A percentile compares a stretch with the other conserved stretches of the same genome.
Evolutionary conservation across 345 rosid species (phyloP).

Genomic region (Arabidopsis arenosa): DNA sequence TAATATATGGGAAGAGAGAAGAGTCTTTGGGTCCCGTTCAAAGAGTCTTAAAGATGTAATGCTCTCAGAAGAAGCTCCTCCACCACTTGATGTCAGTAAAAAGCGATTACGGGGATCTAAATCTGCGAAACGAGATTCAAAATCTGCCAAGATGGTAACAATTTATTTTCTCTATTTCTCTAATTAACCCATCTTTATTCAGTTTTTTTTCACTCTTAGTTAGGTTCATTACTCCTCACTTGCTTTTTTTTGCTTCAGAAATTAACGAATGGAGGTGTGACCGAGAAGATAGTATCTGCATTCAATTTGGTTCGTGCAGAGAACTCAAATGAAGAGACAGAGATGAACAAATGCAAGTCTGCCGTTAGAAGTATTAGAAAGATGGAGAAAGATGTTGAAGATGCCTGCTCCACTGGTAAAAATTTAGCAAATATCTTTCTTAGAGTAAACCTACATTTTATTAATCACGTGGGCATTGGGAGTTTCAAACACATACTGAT

Average conservation of each 20-base stretch:
- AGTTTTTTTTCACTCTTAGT: not conserved
- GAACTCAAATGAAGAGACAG: constrained; percentile 67
- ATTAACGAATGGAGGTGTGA: constrained; percentile 62
- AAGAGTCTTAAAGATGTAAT: constrained; percentile 67
- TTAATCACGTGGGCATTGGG: not conserved
- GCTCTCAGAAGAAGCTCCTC: constrained; percentile 73
- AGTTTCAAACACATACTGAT: not conserved
- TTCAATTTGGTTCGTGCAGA: constrained; percentile 67
- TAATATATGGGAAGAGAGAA: constrained; percentile 92
- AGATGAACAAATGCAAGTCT: constrained; percentile 75
- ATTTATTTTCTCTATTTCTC: not conserved
- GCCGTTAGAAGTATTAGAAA: constrained; percentile 63
- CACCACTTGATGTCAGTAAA: constrained; percentile 72
- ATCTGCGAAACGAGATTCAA: constrained; percentile 76
- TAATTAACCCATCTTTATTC: not conserved
- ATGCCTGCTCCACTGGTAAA: constrained; percentile 66
- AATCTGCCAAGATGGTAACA: constrained; percentile 71
- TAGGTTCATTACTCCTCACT: not conserved
- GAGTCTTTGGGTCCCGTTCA: constrained; percentile 87
- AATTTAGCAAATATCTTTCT: not conserved
- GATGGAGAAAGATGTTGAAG: constrained; percentile 74
- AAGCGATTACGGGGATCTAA: constrained; percentile 73
- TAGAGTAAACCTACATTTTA: not conserved
- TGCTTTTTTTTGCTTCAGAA: constrained; percentile 53
- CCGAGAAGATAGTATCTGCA: constrained; percentile 90